These are phyloP conservation scores for Hypoxylon sp. DNA, from an alignment of 2,329 filamentous ascomycete species.

Conservation along the genomic window DNA sequence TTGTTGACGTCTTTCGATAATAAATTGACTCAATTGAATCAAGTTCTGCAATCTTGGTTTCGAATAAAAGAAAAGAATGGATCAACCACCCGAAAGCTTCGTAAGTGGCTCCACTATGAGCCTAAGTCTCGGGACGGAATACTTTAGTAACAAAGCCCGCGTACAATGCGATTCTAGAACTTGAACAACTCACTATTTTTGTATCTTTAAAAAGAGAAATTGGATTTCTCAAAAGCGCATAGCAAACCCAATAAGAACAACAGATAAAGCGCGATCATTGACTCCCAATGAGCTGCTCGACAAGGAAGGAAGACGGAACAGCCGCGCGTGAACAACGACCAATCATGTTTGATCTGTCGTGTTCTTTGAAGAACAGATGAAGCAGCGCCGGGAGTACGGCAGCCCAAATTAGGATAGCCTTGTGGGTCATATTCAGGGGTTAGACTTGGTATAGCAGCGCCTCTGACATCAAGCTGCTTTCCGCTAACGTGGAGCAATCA, in stretches of 20 bases:
- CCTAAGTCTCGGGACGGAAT: conserved; percentile 6
- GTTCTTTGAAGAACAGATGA: conserved; percentile 22
- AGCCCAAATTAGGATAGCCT: conserved; percentile 16
- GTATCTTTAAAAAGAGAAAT: conserved; percentile 1
- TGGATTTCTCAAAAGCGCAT: conserved; percentile 1
- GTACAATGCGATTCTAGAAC: too few relatives aligned
- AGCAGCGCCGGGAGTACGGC: conserved; percentile 16
- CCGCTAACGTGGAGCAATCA: conserved; percentile 15
- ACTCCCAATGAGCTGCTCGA: conserved; percentile 2
- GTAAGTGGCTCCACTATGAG: conserved; percentile 21
- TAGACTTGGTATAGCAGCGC: conserved; percentile 16
- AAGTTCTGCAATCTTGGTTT: conserved; percentile 24
- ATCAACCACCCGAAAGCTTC: conserved; percentile 9
- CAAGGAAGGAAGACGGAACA: conserved; percentile 17
- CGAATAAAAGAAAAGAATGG: conserved; percentile 14
- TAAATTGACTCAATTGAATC: conserved; percentile 23
- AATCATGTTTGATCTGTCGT: conserved; percentile 23
- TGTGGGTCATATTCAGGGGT: conserved; percentile 30
- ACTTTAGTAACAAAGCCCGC: too few relatives aligned
- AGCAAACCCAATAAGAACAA: conserved; percentile 4
- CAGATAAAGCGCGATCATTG: conserved; percentile 3
- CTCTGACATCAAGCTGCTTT: conserved; percentile 35
- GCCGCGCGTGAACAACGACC: conserved; percentile 37
- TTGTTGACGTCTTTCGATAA: conserved; percentile 11
- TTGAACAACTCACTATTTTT: too few relatives aligned